Evolutionary conservation across 2,329 filamentous ascomycete species (phyloP).

Genomic region (Cytospora piceae): DNA sequence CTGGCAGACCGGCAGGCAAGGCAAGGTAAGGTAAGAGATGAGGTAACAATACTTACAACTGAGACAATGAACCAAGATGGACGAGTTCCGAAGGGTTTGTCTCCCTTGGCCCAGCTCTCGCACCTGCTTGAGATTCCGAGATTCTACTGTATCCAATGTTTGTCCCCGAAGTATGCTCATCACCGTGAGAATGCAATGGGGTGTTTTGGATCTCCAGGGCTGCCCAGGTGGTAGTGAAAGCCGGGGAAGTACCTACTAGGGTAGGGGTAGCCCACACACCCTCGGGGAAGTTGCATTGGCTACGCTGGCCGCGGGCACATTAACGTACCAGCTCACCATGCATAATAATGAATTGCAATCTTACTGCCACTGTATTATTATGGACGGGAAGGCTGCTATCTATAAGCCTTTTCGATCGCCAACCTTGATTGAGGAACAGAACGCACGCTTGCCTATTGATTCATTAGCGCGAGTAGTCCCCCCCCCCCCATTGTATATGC

Average conservation of each 20-base stretch:
- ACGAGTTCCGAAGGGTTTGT: neutral
- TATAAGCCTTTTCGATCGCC: neutral
- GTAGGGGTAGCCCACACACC: neutral
- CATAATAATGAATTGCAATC: conserved; percentile 39
- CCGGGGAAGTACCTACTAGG: neutral
- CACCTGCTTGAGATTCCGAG: neutral
- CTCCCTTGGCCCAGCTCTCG: neutral
- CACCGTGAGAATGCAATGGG: neutral
- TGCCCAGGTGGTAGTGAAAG: neutral
- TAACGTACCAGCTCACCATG: conserved; percentile 42
- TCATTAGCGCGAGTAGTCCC: neutral
- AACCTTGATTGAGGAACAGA: neutral
- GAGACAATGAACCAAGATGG: neutral
- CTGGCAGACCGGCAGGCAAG: conserved; percentile 11
- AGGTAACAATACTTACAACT: neutral
- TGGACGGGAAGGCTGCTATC: neutral
- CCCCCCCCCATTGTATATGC: neutral
- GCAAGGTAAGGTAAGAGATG: neutral
- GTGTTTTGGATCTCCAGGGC: neutral
- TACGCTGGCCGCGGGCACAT: conserved; percentile 12
- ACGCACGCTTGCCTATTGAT: neutral
- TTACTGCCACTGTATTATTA: conserved; percentile 26
- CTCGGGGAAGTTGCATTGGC: conserved; percentile 1
- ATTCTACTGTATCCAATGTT: neutral
- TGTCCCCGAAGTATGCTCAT: neutral